Conservation (phyloP, 2,329 filamentous ascomycete species). For the Cordyceps cicadae region DNA sequence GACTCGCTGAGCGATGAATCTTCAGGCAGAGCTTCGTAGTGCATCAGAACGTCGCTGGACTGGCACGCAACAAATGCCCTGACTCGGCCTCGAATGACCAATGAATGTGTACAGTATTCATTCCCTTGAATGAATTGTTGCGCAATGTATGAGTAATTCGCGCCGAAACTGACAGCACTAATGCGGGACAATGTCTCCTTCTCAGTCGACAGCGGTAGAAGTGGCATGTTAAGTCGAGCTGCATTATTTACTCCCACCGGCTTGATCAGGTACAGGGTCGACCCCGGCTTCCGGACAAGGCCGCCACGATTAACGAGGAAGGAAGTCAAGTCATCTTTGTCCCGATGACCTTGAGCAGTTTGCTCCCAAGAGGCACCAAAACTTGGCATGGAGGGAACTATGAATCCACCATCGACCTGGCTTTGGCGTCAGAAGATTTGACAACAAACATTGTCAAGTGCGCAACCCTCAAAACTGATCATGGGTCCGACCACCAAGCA, state of each 20-base stretch:
- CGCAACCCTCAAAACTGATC: no score
- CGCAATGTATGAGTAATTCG: slow-evolving; percentile 48
- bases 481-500: no score
- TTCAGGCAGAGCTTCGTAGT: slow-evolving; percentile 52
- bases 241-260: slow-evolving; percentile 54
- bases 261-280: slow-evolving; percentile 55
- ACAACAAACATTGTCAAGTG: no score
- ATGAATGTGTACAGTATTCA: slow-evolving; percentile 64
- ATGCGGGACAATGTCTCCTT: slow-evolving; percentile 50
- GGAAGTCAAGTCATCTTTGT: slow-evolving; percentile 40
- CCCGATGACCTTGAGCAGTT: slow-evolving; percentile 48
- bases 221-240: slow-evolving; percentile 52
- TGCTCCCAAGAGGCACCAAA: no score
- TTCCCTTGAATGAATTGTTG: slow-evolving; percentile 56
- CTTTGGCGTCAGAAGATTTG: no score
- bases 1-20: slow-evolving; percentile 45
- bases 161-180: slow-evolving; percentile 30
- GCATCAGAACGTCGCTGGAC: slow-evolving; percentile 54
- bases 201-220: slow-evolving; percentile 49
- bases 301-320: slow-evolving; percentile 35
- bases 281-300: slow-evolving; percentile 17
- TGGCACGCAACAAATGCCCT: slow-evolving; percentile 60
- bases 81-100: slow-evolving; percentile 57
- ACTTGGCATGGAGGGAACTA: no score
- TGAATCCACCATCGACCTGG: no score